A percentile compares a stretch with the other conserved stretches of the same genome.
Evolutionary conservation across 805 yeast genomes (phyloP).

Genomic region (Hanseniaspora nectarophila): DNA sequence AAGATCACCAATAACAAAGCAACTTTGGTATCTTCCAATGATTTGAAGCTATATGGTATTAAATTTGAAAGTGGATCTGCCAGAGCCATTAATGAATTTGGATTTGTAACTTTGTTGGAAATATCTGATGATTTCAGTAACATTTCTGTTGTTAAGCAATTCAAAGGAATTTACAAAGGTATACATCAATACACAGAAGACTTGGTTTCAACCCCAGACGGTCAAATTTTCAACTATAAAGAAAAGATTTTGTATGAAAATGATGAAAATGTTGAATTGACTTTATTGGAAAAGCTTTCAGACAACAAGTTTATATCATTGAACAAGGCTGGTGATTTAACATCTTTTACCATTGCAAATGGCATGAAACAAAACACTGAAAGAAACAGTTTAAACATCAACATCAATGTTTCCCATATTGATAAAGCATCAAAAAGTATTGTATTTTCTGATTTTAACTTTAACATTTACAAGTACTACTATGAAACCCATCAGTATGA

Average conservation of each 20-base stretch:
- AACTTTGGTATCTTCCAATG: neutral
- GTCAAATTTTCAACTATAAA: constrained; percentile 6
- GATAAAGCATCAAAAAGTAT: neutral
- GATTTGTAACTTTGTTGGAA: neutral
- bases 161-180: neutral
- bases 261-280: neutral
- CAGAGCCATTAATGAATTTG: constrained; percentile 1
- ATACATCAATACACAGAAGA: constrained; percentile 1
- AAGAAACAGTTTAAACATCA: neutral
- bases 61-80: neutral
- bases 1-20: neutral
- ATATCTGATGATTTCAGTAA: neutral
- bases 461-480: neutral
- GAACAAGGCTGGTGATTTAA: constrained; percentile 4
- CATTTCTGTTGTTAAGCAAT: neutral
- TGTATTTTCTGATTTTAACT: neutral
- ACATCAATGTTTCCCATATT: neutral
- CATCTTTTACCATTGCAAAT: neutral
- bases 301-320: neutral
- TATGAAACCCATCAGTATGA: neutral
- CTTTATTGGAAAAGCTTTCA: neutral
- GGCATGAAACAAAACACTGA: neutral
- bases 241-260: neutral
- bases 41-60: neutral
- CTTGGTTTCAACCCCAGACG: constrained; percentile 7